phyloP scores from a whole-genome alignment of 192 early-diverging fungal genomes.

The Entophlyctis luteolus region DNA sequence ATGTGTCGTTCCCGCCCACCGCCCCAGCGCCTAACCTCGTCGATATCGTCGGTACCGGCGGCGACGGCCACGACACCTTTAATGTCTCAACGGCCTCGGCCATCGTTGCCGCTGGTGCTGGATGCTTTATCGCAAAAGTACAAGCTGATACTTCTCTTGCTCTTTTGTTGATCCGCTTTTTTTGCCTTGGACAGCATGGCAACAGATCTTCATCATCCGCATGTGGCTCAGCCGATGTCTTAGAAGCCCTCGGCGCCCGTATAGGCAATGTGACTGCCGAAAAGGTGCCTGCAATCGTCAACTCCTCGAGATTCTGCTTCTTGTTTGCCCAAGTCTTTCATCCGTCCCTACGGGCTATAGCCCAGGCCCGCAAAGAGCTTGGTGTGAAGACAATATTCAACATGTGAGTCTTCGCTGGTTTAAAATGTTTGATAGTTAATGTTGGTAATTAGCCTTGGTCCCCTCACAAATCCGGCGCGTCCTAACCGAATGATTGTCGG shows the following conservation, averaged over 20 bases:
- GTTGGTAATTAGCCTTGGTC: constrained; percentile 60
- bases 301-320: constrained; percentile 74
- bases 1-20: constrained; percentile 27
- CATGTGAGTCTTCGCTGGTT: constrained; percentile 39
- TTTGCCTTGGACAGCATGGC: constrained; percentile 62
- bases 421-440: background rate
- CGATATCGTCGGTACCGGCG: constrained; percentile 98
- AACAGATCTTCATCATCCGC: constrained; percentile 86
- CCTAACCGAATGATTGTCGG: constrained; percentile 84
- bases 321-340: constrained; percentile 89
- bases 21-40: constrained; percentile 42
- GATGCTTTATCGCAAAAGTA: constrained; percentile 86
- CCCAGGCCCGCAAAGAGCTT: constrained; percentile 72
- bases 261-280: constrained; percentile 64
- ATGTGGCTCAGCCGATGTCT: constrained; percentile 89
- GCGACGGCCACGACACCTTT: constrained; percentile 95
- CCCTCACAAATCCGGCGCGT: constrained; percentile 82
- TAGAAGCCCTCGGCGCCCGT: constrained; percentile 79
- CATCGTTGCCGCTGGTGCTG: constrained; percentile 88
- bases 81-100: constrained; percentile 92
- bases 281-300: constrained; percentile 62
- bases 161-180: background rate
- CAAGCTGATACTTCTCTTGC: background rate
- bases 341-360: constrained; percentile 81
- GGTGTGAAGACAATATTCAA: constrained; percentile 95